Percentiles rank a stretch among this genome's conserved stretches.
phyloP scores from a whole-genome alignment of 2,329 filamentous ascomycete species.

The Exophiala aquamarina region DNA sequence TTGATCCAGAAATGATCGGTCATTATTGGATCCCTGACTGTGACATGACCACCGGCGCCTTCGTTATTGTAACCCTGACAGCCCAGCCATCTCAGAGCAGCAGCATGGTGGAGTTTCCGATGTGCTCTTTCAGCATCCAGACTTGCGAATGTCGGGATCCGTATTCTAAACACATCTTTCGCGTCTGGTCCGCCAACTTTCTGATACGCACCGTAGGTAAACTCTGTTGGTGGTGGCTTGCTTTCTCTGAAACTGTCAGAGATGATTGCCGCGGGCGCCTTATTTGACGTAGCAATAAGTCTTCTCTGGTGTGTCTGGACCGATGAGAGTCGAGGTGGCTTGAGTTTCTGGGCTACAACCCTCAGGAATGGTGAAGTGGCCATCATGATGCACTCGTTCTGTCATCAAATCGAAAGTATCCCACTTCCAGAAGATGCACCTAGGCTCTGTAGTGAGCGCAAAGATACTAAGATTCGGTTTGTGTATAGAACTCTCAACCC shows the following conservation, averaged over 20 bases:
- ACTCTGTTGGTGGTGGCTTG: constrained; percentile 3
- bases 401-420: no score
- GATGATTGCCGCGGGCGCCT: background rate
- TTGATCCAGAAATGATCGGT: constrained; percentile 35
- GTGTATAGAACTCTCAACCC: no score
- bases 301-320: background rate
- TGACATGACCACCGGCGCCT: constrained; percentile 43
- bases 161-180: constrained; percentile 19
- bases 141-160: constrained; percentile 22
- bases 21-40: constrained; percentile 38
- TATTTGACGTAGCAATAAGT: background rate
- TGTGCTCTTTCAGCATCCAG: constrained; percentile 23
- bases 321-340: no score
- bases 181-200: constrained; percentile 11
- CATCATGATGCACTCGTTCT: no score
- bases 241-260: background rate
- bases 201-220: constrained; percentile 19
- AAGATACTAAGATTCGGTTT: no score
- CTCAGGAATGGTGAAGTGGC: no score
- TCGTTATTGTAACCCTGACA: constrained; percentile 30
- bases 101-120: constrained; percentile 38
- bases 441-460: no score
- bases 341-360: no score
- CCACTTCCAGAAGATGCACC: no score
- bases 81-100: constrained; percentile 34